Evolutionary conservation across 495 filamentous ascomycete species (phyloP), one percentile per base, ranked within the genome.

Genomic region (Aspergillus sclerotiicarbonarius): DNA sequence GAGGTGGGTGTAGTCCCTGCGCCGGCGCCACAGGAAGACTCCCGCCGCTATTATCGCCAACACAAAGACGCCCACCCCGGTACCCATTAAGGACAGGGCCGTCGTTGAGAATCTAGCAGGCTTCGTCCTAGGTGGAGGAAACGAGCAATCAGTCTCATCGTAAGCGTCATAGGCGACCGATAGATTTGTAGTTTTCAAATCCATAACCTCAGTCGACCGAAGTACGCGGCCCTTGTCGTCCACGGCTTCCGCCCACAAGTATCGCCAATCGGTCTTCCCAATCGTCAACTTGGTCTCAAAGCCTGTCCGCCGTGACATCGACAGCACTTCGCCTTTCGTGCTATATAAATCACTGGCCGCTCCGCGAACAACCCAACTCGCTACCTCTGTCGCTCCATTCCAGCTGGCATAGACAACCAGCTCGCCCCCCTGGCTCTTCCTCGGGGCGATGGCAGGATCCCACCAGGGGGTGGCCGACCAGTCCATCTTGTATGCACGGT

Each of bases 401-500:
- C 66, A 66, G 51, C 66, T 66, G 1, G 61, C 54, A 16, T 64
- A 64, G 21, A 63, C 43, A 13, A 56, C 51, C 15, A 63, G 19
- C 41, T 57, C 51, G 6, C 51, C 54, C 3, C 58, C 44, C 2
- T 35, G 7, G 9, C 53, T 51, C 45, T 21, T 41, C 16, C 59
- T 35, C 39, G 52, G 37, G 6, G 63, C 63, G 54, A 64, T 59
- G 1, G 44, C 52, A 18, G 66, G 61, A 58, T 57, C 58, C 61
- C 60, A 63, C 58, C 58, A 63, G 0, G 64, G 64, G 6, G 48
- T 59, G 8, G 55, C 64, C 32, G 56, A 44, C 64, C 64, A 66
- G 29, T 66, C 53, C 58, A 61, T 59, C 45, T 63, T 66, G 30
- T 63, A 63, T 0, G 61, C 64, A 10, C 64, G 64, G 52, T 66